phyloP scores from a whole-genome alignment of 1,284 basidiomycete species.

The Sphagnurus paluster region DNA sequence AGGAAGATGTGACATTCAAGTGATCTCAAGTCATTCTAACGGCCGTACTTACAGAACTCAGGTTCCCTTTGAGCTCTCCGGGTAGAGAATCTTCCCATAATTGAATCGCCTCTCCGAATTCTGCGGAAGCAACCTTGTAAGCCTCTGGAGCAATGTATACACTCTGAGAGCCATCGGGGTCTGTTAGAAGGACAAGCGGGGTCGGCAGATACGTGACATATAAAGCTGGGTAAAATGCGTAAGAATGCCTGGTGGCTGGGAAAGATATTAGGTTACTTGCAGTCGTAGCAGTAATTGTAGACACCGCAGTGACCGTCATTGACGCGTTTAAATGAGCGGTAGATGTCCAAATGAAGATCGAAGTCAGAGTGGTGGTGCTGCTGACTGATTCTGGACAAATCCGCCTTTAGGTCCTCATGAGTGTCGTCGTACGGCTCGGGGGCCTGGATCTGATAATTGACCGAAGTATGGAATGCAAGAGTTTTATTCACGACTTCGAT shows the following conservation, averaged over 20 bases:
- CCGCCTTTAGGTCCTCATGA: slow-evolving; percentile 52
- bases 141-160: slow-evolving; percentile 62
- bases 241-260: not conserved
- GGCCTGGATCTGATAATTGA: slow-evolving; percentile 56
- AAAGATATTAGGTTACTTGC: slow-evolving; percentile 30
- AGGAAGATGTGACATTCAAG: slow-evolving; percentile 1
- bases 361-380: slow-evolving; percentile 50
- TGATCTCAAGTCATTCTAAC: not conserved
- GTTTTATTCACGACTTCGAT: slow-evolving; percentile 60
- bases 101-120: slow-evolving; percentile 53
- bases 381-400: slow-evolving; percentile 47
- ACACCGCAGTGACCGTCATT: slow-evolving; percentile 62
- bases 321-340: slow-evolving; percentile 51
- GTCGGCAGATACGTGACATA: slow-evolving; percentile 56
- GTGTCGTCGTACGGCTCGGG: slow-evolving; percentile 58
- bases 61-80: slow-evolving; percentile 44
- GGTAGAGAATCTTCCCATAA: slow-evolving; percentile 59
- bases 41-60: slow-evolving; percentile 39
- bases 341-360: slow-evolving; percentile 54
- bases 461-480: slow-evolving; percentile 59
- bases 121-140: slow-evolving; percentile 49
- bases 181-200: slow-evolving; percentile 52
- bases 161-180: slow-evolving; percentile 42
- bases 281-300: slow-evolving; percentile 56
- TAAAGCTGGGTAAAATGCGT: slow-evolving; percentile 30